Conservation (phyloP, 1,284 basidiomycete genomes). For the Stereum hirsutum region DNA sequence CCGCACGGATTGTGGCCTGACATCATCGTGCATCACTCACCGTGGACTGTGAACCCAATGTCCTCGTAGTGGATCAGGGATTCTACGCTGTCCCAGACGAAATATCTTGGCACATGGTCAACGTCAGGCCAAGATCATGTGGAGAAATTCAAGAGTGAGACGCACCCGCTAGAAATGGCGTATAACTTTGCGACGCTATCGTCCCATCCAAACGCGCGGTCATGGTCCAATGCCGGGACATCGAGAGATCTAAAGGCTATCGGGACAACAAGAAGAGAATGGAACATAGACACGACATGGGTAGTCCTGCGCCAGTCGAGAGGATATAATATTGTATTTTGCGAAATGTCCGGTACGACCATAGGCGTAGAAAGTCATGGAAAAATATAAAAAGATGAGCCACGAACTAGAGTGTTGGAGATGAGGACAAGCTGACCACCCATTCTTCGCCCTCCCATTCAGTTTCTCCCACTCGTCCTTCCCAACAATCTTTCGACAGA, state of each 20-base stretch:
- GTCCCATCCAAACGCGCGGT: conserved; percentile 53
- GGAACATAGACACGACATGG: conserved; percentile 47
- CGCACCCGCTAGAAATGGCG: conserved; percentile 47
- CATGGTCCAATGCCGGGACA: conserved; percentile 29
- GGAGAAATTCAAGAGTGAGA: conserved; percentile 4
- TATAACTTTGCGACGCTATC: conserved; percentile 33
- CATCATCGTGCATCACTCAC: conserved; percentile 20
- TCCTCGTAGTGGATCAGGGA: conserved; percentile 44
- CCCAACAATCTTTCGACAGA: conserved; percentile 28
- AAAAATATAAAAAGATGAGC: neutral
- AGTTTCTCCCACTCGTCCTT: conserved; percentile 29
- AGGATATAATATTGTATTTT: neutral
- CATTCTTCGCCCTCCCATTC: conserved; percentile 33
- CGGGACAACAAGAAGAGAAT: conserved; percentile 42
- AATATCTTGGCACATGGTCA: conserved; percentile 29
- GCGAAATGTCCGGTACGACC: neutral
- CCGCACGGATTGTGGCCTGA: neutral
- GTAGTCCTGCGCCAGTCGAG: conserved; percentile 21
- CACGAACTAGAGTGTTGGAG: neutral
- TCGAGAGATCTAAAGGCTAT: conserved; percentile 32
- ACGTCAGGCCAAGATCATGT: neutral
- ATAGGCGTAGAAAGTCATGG: neutral
- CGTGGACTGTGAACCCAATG: conserved; percentile 59
- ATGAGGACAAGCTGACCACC: conserved; percentile 34
- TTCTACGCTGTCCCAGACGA: conserved; percentile 57